Evolutionary conservation across 2,329 filamentous ascomycete species (phyloP), one percentile per base, ranked within the genome.

Genomic region (Aspergillus sp.): DNA sequence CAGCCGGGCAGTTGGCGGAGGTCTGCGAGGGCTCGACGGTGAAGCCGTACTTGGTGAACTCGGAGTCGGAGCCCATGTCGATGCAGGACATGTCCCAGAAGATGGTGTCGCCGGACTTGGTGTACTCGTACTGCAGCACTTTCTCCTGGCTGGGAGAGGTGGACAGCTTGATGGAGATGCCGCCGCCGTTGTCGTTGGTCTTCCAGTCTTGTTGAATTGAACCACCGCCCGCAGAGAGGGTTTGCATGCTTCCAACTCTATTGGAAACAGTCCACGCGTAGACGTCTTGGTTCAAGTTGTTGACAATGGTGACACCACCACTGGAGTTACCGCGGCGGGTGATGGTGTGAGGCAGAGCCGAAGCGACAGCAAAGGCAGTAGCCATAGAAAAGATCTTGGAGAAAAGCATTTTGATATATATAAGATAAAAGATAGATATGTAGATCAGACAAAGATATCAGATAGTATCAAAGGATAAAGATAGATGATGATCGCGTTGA

Each of bases 111-210:
- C 47, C 47, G 7, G 45, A 29, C 39, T 57, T 31, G 40, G 64
- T 67, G 57, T 67, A 67, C 50, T 67, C 64, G 51, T 67, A 69
- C 60, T 71, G 68, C n/a, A 70, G 64, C 37, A 71, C 60, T 19
- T 68, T 58, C 43, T 47, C 33, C 48, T 65, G 61, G 40, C 51
- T 45, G 13, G 55, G 50, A 13, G 49, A 45, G 47, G 60, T 58
- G 45, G 67, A 55, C 33, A 70, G 54, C 62, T 70, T 70, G 59
- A 70, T 68, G 38, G 66, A 69, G 48, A 69, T 52, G 49, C 67
- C 68, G 36, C 68, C 68, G 36, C 65, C 67, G 48, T 66, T 62
- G 50, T 56, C 47, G 57, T 66, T 67, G 48, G 41, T 46, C 43
- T 54, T 54, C 60, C 60, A 70, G 33, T 50, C 34, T 48, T 69